phyloP scores from a whole-genome alignment of 2,329 filamentous ascomycete genomes.

The Colletotrichum sp. region DNA sequence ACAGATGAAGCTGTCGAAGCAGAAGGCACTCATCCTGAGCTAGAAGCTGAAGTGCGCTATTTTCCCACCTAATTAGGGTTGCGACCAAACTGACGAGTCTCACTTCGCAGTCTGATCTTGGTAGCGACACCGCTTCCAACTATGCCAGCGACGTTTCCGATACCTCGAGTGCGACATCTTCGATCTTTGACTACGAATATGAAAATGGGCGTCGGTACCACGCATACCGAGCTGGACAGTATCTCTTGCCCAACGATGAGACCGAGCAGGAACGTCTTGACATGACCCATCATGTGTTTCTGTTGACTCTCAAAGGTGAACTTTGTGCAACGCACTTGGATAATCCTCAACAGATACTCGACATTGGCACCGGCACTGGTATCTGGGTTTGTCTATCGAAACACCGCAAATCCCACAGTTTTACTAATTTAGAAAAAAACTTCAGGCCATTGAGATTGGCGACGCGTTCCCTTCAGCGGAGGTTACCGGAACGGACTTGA shows the following conservation, averaged over 20 bases:
- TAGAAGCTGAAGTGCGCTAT: neutral
- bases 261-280: conserved; percentile 46
- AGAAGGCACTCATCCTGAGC: neutral
- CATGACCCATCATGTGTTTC: conserved; percentile 41
- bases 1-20: neutral
- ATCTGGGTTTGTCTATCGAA: conserved; percentile 51
- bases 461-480: conserved; percentile 61
- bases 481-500: conserved; percentile 29
- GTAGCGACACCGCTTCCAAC: conserved; percentile 22
- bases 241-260: conserved; percentile 48
- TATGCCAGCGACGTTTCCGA: conserved; percentile 23
- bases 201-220: conserved; percentile 52
- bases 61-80: neutral
- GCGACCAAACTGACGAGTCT: neutral
- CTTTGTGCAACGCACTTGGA: conserved; percentile 42
- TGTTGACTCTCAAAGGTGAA: conserved; percentile 36
- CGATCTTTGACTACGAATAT: conserved; percentile 38
- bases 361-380: conserved; percentile 50
- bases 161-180: conserved; percentile 34
- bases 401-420: neutral
- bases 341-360: conserved; percentile 42
- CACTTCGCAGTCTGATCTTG: neutral
- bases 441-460: conserved; percentile 65
- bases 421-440: conserved; percentile 21
- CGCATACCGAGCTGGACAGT: conserved; percentile 47